Evolutionary conservation across 352 stramenopile genomes (phyloP), one percentile per base, ranked within the genome.

Genomic region (Phytophthora constricta): DNA sequence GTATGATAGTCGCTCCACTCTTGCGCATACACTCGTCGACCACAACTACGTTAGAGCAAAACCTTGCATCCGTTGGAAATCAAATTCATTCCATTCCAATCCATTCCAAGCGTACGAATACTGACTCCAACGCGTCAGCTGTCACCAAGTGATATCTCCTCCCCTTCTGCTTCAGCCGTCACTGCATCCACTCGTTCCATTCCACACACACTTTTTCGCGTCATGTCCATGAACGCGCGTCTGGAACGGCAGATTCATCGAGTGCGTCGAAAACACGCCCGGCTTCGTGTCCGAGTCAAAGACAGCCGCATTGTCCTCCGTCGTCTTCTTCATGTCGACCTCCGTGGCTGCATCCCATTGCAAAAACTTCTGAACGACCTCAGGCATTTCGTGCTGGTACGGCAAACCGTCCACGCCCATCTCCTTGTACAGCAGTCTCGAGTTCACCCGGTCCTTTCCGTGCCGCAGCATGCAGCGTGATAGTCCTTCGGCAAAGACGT

Each of bases 191-290:
- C n/a, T n/a, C n/a, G n/a, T n/a, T n/a, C n/a, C n/a, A n/a, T n/a
- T n/a, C n/a, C n/a, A n/a, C n/a, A n/a, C n/a, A n/a, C n/a, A n/a
- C n/a, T n/a, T n/a, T n/a, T n/a, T n/a, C n/a, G n/a, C n/a, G n/a
- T n/a, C n/a, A n/a, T n/a, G n/a, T n/a, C n/a, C n/a, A n/a, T n/a
- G n/a, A n/a, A n/a, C n/a, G n/a, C n/a, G n/a, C n/a, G n/a, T n/a
- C 28, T 63, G 57, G 50, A 87, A 84, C 0, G 81, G 81, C 41
- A 90, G 65, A 70, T 90, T 90, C 79, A 90, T 90, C n/a, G 81
- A 90, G 68, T 87, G 70, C 20, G 70, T 59, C n/a, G 79, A 87
- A 23, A 87, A 57, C 20, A 85, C 57, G 0, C 67, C 52, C 11
- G 79, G 81, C 5, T 71, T 69, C 41, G 69, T 67, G 19, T 48